Percentiles rank a stretch among this genome's conserved stretches.
phyloP scores from a whole-genome alignment of 148 eudicot genomes.

The Rhododendron henanense region DNA sequence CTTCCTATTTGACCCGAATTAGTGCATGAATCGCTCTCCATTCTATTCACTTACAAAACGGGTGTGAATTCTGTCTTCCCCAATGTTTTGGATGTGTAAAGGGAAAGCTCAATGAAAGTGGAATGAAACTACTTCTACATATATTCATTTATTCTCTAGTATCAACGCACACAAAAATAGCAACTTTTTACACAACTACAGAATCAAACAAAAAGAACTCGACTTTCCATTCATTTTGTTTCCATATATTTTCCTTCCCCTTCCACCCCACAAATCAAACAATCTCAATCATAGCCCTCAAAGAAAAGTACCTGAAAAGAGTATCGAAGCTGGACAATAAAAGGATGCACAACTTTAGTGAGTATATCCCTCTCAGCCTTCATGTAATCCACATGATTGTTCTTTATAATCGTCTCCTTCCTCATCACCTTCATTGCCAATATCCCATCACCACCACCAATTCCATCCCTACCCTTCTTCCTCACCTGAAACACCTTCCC shows the following conservation, averaged over 20 bases:
- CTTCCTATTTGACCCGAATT: not conserved
- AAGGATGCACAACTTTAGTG: slow-evolving; percentile 81
- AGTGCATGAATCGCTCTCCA: not conserved
- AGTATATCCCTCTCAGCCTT: slow-evolving; percentile 94
- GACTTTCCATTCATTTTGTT: not conserved
- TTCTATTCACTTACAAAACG: no score
- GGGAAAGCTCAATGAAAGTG: not conserved
- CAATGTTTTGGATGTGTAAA: not conserved
- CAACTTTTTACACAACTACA: not conserved
- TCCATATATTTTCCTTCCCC: not conserved
- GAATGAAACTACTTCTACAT: not conserved
- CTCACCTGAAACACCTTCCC: slow-evolving; percentile 90
- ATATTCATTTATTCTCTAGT: not conserved
- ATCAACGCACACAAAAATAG: not conserved
- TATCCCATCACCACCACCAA: slow-evolving; percentile 47
- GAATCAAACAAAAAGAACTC: not conserved
- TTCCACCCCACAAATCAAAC: not conserved
- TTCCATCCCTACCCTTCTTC: slow-evolving; percentile 34
- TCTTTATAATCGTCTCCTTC: slow-evolving; percentile 76
- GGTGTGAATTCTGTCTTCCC: no score
- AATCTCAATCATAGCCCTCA: not conserved
- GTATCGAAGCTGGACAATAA: slow-evolving; percentile 81
- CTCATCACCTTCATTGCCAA: slow-evolving; percentile 90
- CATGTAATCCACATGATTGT: slow-evolving; percentile 92
- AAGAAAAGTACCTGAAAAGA: slow-evolving; percentile 65